Percentiles rank a stretch among this genome's conserved stretches.
phyloP scores from a whole-genome alignment of 768 basidiomycete genomes.

The Tricholoma sp. region DNA sequence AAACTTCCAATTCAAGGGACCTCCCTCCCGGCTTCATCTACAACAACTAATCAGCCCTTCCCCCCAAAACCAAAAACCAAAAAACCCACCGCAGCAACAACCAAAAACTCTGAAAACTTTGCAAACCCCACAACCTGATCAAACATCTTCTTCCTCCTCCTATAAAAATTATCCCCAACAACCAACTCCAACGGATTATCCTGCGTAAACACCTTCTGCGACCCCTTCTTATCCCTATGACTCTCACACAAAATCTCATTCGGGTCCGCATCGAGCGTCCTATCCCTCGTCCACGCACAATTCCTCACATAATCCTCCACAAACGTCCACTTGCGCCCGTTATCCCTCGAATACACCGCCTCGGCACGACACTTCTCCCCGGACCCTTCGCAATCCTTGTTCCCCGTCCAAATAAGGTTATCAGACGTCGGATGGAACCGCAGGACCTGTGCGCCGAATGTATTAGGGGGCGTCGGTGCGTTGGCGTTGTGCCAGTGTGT shows the following conservation, averaged over 20 bases:
- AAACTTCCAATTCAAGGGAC: slow-evolving; percentile 83
- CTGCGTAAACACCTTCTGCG: slow-evolving; percentile 53
- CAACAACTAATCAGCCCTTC: not conserved
- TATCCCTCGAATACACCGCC: slow-evolving; percentile 68
- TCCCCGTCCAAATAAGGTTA: slow-evolving; percentile 85
- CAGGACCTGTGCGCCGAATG: slow-evolving; percentile 68
- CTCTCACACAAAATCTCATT: slow-evolving; percentile 91
- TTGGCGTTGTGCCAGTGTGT: slow-evolving; percentile 53
- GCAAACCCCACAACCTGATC: slow-evolving; percentile 90
- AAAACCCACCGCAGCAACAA: slow-evolving; percentile 82
- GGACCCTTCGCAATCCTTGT: slow-evolving; percentile 50
- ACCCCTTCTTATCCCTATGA: slow-evolving; percentile 75
- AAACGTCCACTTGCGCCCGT: slow-evolving; percentile 71
- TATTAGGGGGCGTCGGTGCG: slow-evolving; percentile 73
- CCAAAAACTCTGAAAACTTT: slow-evolving; percentile 93
- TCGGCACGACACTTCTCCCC: slow-evolving; percentile 61
- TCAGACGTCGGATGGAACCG: slow-evolving; percentile 88
- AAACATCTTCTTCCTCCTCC: slow-evolving; percentile 71
- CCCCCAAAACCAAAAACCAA: not conserved
- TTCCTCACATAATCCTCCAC: slow-evolving; percentile 86
- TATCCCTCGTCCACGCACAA: slow-evolving; percentile 90
- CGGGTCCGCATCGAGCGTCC: slow-evolving; percentile 71
- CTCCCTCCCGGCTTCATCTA: slow-evolving; percentile 50
- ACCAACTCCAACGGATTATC: slow-evolving; percentile 75
- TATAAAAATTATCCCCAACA: slow-evolving; percentile 69